Percentiles rank a stretch among this genome's conserved stretches.
Evolutionary conservation across 495 filamentous ascomycete genomes (phyloP).

Genomic region (Penicillium diatomitis): DNA sequence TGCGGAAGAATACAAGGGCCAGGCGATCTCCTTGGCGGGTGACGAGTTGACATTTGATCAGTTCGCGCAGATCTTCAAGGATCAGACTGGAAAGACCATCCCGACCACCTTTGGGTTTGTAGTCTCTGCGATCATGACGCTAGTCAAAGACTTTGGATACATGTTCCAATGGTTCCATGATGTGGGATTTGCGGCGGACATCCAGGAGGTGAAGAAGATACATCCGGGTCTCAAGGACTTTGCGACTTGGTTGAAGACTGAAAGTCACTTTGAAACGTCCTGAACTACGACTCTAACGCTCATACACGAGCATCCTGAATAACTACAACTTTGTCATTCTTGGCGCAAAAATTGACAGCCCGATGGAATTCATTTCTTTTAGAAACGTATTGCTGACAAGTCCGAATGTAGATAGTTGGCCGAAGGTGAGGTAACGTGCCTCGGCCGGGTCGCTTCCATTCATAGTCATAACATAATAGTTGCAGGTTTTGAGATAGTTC

Average conservation of each 20-base stretch:
- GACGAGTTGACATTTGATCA: slow-evolving; percentile 48
- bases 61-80: slow-evolving; percentile 40
- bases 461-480: neutral
- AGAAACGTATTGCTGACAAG: too few relatives aligned
- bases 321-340: too few relatives aligned
- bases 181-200: slow-evolving; percentile 52
- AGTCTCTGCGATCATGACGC: slow-evolving; percentile 33
- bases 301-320: too few relatives aligned
- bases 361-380: too few relatives aligned
- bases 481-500: neutral
- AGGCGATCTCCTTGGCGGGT: slow-evolving; percentile 46
- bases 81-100: slow-evolving; percentile 36
- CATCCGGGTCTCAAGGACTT: slow-evolving; percentile 49
- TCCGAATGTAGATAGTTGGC: too few relatives aligned
- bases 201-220: slow-evolving; percentile 39
- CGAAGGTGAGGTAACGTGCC: too few relatives aligned
- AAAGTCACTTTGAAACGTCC: slow-evolving; percentile 36
- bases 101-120: slow-evolving; percentile 39
- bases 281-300: neutral
- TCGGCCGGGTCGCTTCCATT: too few relatives aligned
- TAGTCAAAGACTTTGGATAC: slow-evolving; percentile 41
- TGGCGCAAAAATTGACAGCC: too few relatives aligned
- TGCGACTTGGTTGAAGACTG: slow-evolving; percentile 50
- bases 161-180: slow-evolving; percentile 61
- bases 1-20: slow-evolving; percentile 34